Evolutionary conservation across 352 stramenopile species (phyloP), one percentile per base, ranked within the genome.

Genomic region (Phytophthora europaea): DNA sequence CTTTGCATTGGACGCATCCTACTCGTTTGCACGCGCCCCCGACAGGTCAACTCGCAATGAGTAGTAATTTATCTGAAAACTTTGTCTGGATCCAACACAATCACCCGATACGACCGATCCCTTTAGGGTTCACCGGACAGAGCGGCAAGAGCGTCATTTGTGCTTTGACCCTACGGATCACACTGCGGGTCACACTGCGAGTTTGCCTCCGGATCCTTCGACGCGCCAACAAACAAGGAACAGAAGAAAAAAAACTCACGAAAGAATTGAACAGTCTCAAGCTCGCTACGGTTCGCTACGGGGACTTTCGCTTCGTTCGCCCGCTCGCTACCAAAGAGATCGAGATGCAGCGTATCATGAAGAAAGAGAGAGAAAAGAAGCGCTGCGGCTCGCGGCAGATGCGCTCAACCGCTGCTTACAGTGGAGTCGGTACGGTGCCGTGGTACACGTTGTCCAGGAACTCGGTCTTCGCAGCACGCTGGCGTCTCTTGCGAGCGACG

Each of bases 391-490:
- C 15, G 45, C 15, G 18, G 45, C n/a, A 28, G 8, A 52, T 26
- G 45, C 8, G n/a, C 0, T 52, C 45, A 52, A 52, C 12, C n/a
- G 45, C 50, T 34, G 45, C 50, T 34, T 55, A 55, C 50, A 55
- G n/a, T 22, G 50, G 50, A 34, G 50, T 55, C 50, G 50, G 50
- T 22, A 55, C 50, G 50, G 50, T 55, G 22, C 50, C 50, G 12
- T 55, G 50, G 50, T 55, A 55, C 12, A 55, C 45, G 6, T 55
- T 34, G 20, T 55, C 50, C 50, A n/a, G 23, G 22, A 20, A 34
- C 50, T 55, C 50, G 9, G 50, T 55, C 50, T 52, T 52, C n/a
- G n/a, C 45, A 52, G 50, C 22, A 34, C 50, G 22, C 50, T 55
- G 50, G 23, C 50, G 50, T n/a, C 7, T 55, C 45, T 55, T 55